Base-by-base conservation (phyloP, 140 eudicot species). In the Cichorium intybus region DNA sequence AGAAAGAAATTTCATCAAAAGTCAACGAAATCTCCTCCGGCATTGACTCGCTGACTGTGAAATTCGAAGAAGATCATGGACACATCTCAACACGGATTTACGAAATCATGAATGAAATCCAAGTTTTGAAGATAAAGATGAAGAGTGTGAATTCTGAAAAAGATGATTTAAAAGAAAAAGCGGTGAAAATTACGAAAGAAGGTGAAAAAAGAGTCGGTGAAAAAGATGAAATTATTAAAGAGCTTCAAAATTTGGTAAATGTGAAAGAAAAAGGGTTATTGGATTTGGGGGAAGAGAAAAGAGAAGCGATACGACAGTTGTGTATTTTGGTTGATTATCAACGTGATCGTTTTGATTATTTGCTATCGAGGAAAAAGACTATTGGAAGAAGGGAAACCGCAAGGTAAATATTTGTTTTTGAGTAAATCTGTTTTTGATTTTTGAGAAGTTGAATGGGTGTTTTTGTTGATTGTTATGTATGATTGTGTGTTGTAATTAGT, bases 241-340 rank as follows among this genome's bases (percentile, higher is more conserved):
- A 83, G 35, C 39, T 85, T 14, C 84, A 81, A 49, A 77, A 54
- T 21, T 75, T 24, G 65, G 59, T 90, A 64, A 80, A 68, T n/a
- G 80, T 82, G 58, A 90, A 84, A 64, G 92, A 90, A 55, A 73
- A 68, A 49, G 84, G 84, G 20, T 65, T 92, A 10, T 27, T 73
- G 53, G 83, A 62, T 45, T 75, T 92, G 2, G 80, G 94, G 10
- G 97, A 88, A 55, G 95, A 93, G 82, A 93, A 93, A 62, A 78
- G 85, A 58, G 96, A 93, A 57, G 99, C 95, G 18, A 93, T 93
- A 28, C 72, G 93, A 68, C 99, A 91, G 75, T 49, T 91, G 80
- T 87, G 95, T 49, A 76, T 91, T 39, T 73, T 85, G 86, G 78
- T 81, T 14, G 98, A 92, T 58, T 79, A 87, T 76, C 89, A 87